Evolutionary conservation across 495 filamentous ascomycete genomes (phyloP).

Genomic region (Collariella sp.): DNA sequence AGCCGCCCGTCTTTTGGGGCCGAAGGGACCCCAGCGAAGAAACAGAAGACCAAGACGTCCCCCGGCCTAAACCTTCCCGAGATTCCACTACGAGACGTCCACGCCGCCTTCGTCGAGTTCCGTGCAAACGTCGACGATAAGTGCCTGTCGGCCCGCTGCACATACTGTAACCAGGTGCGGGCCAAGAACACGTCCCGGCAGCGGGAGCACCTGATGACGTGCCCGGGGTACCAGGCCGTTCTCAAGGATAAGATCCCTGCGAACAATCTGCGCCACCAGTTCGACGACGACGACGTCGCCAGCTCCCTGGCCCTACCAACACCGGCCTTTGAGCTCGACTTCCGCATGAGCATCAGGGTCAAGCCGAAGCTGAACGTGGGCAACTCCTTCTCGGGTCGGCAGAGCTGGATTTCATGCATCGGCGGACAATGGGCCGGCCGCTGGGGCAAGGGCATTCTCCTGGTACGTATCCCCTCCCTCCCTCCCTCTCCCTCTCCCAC

Average conservation of each 20-base stretch:
- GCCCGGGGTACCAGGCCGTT: constrained; percentile 19
- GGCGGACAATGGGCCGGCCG: constrained; percentile 26
- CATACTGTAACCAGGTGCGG: constrained; percentile 21
- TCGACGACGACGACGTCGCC: constrained; percentile 26
- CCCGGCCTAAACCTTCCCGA: constrained; percentile 14
- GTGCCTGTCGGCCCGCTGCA: constrained; percentile 20
- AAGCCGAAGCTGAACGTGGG: constrained; percentile 26
- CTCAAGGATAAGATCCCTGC: constrained; percentile 25
- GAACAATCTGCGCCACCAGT: constrained; percentile 24
- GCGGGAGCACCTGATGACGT: constrained; percentile 23
- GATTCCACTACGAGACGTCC: constrained; percentile 22
- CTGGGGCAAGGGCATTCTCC: constrained; percentile 25
- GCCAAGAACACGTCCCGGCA: constrained; percentile 29
- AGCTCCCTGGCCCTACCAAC: constrained; percentile 21
- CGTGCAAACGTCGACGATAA: constrained; percentile 25
- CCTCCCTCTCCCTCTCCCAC: background rate
- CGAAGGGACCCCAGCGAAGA: constrained; percentile 20
- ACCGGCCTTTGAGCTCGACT: constrained; percentile 23
- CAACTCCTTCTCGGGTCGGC: constrained; percentile 8
- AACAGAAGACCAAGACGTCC: constrained; percentile 17
- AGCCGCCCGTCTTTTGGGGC: constrained; percentile 11
- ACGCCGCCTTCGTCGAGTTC: constrained; percentile 27
- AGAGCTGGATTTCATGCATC: constrained; percentile 23
- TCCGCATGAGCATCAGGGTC: constrained; percentile 25
- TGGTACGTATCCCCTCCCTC: constrained; percentile 7